phyloP scores from a whole-genome alignment of 1,284 basidiomycete genomes.

The Lentinula novae-zelandiae region DNA sequence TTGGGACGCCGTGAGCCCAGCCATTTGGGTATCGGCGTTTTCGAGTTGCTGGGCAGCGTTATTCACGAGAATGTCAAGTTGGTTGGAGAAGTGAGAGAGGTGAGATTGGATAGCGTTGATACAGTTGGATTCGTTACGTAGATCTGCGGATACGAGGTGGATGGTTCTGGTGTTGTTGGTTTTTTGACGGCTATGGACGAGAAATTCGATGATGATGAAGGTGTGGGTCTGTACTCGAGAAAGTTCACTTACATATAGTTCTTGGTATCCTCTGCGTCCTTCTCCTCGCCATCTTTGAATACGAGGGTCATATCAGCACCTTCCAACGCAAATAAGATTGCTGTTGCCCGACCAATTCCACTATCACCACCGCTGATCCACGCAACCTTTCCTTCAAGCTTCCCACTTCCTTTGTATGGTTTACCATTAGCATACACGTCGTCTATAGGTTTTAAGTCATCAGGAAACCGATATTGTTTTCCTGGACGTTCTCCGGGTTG shows the following conservation, averaged over 20 bases:
- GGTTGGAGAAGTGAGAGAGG: conserved; percentile 32
- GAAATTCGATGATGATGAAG: not conserved
- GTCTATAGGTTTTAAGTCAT: conserved; percentile 33
- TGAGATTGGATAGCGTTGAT: conserved; percentile 40
- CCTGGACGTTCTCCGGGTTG: conserved; percentile 2
- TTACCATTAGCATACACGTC: conserved; percentile 47
- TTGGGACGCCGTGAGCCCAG: conserved; percentile 37
- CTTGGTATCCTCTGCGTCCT: conserved; percentile 39
- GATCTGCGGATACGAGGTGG: conserved; percentile 34
- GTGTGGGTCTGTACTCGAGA: conserved; percentile 13
- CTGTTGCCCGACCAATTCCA: conserved; percentile 27
- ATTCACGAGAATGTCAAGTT: conserved; percentile 46
- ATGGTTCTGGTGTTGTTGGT: conserved; percentile 29
- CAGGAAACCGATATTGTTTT: not conserved
- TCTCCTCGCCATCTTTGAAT: conserved; percentile 44
- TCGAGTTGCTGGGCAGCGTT: conserved; percentile 53
- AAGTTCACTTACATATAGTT: conserved; percentile 26
- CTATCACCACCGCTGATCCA: conserved; percentile 50
- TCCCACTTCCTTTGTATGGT: conserved; percentile 35
- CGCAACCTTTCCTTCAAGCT: conserved; percentile 44
- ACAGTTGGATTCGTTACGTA: conserved; percentile 41
- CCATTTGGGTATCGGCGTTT: conserved; percentile 37
- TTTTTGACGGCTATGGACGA: conserved; percentile 26
- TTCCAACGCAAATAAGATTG: conserved; percentile 40
- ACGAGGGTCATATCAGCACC: conserved; percentile 53